Conservation (phyloP, 306 rosid species). For the Trichosanthes cucumerina region DNA sequence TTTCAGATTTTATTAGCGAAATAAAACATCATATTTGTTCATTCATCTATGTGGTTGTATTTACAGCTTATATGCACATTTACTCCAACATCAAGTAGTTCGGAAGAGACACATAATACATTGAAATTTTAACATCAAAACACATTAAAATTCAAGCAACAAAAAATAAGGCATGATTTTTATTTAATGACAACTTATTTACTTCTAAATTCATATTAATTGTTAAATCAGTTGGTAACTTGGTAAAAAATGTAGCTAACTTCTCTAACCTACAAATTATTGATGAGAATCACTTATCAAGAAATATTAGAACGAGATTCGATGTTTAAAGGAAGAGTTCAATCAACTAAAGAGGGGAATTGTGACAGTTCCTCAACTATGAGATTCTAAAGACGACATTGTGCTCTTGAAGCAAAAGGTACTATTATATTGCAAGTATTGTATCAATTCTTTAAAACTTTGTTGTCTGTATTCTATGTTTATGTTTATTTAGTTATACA, state of each 20-base stretch:
- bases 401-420: slow-evolving; percentile 88
- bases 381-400: slow-evolving; percentile 59
- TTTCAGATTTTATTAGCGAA: slow-evolving; percentile 4
- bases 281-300: slow-evolving; percentile 97
- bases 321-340: slow-evolving; percentile 76
- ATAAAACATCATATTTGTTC: slow-evolving; percentile 15
- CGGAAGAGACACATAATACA: slow-evolving; percentile 94
- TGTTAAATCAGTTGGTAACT: slow-evolving; percentile 3
- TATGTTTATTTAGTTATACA: too few species aligned
- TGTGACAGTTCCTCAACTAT: slow-evolving; percentile 57
- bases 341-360: slow-evolving; percentile 83
- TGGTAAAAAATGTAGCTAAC: slow-evolving; percentile 1
- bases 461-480: not conserved
- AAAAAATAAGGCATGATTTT: slow-evolving; percentile 60
- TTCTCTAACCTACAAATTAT: slow-evolving; percentile 56
- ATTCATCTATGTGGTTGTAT: slow-evolving; percentile 18
- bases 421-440: slow-evolving; percentile 7
- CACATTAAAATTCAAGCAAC: slow-evolving; percentile 95
- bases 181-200: not conserved
- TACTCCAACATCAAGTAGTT: slow-evolving; percentile 94
- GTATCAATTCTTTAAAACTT: not conserved
- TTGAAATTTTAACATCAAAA: slow-evolving; percentile 91
- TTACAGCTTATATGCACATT: slow-evolving; percentile 92
- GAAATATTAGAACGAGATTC: slow-evolving; percentile 93
- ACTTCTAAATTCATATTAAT: slow-evolving; percentile 12